Base-by-base conservation (phyloP, 2,329 filamentous ascomycete genomes). In the Sporothrix curviconia region DNA sequence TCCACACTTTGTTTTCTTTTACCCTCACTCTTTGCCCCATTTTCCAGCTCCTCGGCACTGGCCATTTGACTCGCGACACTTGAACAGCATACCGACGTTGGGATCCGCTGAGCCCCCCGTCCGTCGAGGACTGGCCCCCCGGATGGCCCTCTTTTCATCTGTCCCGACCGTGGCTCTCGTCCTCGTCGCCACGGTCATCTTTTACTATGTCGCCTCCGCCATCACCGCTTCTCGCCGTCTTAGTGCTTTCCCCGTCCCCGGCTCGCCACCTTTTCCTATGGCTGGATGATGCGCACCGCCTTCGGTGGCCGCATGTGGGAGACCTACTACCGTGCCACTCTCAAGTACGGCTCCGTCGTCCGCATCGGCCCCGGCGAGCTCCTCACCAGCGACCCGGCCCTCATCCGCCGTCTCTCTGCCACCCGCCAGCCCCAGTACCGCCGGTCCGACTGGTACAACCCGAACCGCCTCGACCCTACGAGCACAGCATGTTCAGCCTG, bases 401-500 rank as follows among this genome's bases (percentile, higher is more conserved):
- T 70, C 4, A 58, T 72, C n/a, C 64, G 64, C 7, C 66, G 66
- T 19, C 67, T 69, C 43, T 63, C 61, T 2, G 65, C 62, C 14
- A 67, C 66, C 4, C 66, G 69, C 25, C 55, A 58, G 12, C 52
- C 43, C 4, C 57, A 61, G 52, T 72, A 72, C 63, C 59, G 55
- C 9, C 65, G 68, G 14, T 67, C 67, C 8, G 57, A 59, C 1
- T 78, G 72, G 71, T 78, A 78, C 66, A 71, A 73, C 59, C 69
- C 70, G n/a, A 70, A 75, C 61, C 70, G 72, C n/a, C 66, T 80
- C 52, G 74, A 81, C 74, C 75, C 1, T 71, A 74, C 39, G 67
- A 72, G 28, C 72, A 79, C 65, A 76, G 74, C 60, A 71, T 81
- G 57, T 73, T 83, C 63, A 78, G 72, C 22, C 69, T 74, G 24